Evolutionary conservation across 768 basidiomycete species (phyloP).

Genomic region (Calocera viscosa): DNA sequence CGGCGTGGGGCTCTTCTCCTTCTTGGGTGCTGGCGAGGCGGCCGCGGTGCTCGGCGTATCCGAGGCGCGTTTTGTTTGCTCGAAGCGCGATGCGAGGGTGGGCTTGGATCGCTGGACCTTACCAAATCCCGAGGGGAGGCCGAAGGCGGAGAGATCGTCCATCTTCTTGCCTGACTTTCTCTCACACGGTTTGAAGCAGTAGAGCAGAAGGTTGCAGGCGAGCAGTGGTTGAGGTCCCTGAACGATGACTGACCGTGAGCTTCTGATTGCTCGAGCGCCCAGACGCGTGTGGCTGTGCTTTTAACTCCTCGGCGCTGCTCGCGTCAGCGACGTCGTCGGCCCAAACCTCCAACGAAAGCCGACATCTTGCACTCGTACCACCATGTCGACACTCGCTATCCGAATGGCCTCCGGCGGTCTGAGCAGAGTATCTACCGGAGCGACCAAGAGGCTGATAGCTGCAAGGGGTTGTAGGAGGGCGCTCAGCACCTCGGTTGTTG

Average conservation of each 20-base stretch:
- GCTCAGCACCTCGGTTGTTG: neutral
- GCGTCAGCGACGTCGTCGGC: neutral
- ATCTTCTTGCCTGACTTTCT: conserved; percentile 19
- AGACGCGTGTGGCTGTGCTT: neutral
- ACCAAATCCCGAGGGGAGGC: conserved; percentile 29
- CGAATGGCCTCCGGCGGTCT: neutral
- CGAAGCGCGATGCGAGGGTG: conserved; percentile 22
- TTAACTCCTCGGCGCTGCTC: neutral
- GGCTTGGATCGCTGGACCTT: conserved; percentile 26
- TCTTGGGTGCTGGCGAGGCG: neutral
- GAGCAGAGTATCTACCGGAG: neutral
- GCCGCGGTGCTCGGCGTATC: neutral
- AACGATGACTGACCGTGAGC: too few relatives aligned
- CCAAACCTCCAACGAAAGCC: neutral
- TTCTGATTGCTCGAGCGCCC: too few relatives aligned
- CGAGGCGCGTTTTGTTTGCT: conserved; percentile 25
- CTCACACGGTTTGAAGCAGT: too few relatives aligned
- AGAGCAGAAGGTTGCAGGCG: too few relatives aligned
- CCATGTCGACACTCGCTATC: neutral
- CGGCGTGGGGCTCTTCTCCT: neutral
- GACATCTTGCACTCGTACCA: neutral
- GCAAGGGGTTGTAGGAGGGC: neutral
- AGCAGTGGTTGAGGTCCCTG: too few relatives aligned
- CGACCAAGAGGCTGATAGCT: neutral
- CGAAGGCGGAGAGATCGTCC: conserved; percentile 22